Evolutionary conservation across 78 protist species (phyloP), one percentile per base, ranked within the genome.

Genomic region (Anaeramoeba ignava): DNA sequence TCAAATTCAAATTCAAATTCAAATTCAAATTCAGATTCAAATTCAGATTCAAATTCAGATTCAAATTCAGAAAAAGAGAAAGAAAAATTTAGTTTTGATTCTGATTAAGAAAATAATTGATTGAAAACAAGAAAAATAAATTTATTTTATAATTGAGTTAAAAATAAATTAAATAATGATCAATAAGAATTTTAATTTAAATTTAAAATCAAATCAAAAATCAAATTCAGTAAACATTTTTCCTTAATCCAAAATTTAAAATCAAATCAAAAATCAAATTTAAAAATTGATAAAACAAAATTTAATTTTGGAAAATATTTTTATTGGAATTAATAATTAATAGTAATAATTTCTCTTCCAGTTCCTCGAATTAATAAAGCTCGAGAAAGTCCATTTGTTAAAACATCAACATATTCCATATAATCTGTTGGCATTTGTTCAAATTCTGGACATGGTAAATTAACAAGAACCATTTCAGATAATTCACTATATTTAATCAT

Each of bases 311-410:
- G 31, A 68, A 68, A 68, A n/a, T 33, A 68, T n/a, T 33, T 68
- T 68, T 68, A 33, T 68, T 68, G n/a, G n/a, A n/a, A 33, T 68
- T 33, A 33, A n/a, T n/a, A 68, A n/a, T 33, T 68, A 33, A 33
- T n/a, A 33, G 82, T 80, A 17, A 80, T 41, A 41, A 80, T 41
- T 41, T 80, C 82, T n/a, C 23, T 27, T 17, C 82, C 82, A n/a
- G 78, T 80, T 17, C 82, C 82, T 17, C 82, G 23, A 41, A 80
- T 23, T 36, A 80, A 41, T n/a, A 80, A 36, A 17, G 23, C 39
- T 36, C 82, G 82, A 27, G 17, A 17, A 41, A 80, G 82, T n/a
- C 82, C 82, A 33, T 80, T 41, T 17, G 82, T 80, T 41, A 80
- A 17, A 23, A 27, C 82, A 23, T 17, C 39, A 36, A 80, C 37